Base-by-base conservation (phyloP, 2,329 filamentous ascomycete genomes). In the Xylaria sp. region DNA sequence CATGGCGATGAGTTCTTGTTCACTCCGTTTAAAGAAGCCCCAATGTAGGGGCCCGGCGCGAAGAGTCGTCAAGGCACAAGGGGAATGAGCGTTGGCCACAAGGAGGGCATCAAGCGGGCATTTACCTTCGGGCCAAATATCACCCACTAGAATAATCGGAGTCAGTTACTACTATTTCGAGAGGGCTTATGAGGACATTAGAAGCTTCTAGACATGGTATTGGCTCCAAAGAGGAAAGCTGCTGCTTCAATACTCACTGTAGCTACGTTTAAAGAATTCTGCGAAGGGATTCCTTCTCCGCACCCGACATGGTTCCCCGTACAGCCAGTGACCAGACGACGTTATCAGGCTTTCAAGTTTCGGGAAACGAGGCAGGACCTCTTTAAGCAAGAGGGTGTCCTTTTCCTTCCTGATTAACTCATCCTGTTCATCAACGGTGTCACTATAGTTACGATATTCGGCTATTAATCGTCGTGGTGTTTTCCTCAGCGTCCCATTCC, bases 21-120 rank as follows among this genome's bases (percentile, higher is more conserved):
- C 61, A 21, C 62, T 64, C 53, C 65, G 64, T 32, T 73, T 59
- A 57, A 77, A 77, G 59, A 75, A 76, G 42, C 61, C 39, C 75
- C 75, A 78, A 55, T 70, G 71, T 21, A 77, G 50, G 1, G 36
- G 27, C 14, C 71, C 73, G 1, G 71, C 74, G 5, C 65, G 67
- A 19, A 78, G 64, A 8, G 42, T 70, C 24, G 59, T 69, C 48
- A 76, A 42, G 17, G 59, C 63, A 59, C 70, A 71, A 8, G 67
- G 62, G 3, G 65, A 57, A 17, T 67, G 62, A 34, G 62, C 72
- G 24, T 73, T 66, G 32, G 75, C 75, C 17, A 61, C 30, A 42
- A 78, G 70, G 6, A 78, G 66, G 8, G 74, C 69, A 7, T 76
- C 69, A 48, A 78, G 67, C 8, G 70, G 72, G 17, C 71, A 70